These are phyloP conservation scores for Wallacemonas sp. DNA, from an alignment of 208 protist species.

Conservation along the genomic window DNA sequence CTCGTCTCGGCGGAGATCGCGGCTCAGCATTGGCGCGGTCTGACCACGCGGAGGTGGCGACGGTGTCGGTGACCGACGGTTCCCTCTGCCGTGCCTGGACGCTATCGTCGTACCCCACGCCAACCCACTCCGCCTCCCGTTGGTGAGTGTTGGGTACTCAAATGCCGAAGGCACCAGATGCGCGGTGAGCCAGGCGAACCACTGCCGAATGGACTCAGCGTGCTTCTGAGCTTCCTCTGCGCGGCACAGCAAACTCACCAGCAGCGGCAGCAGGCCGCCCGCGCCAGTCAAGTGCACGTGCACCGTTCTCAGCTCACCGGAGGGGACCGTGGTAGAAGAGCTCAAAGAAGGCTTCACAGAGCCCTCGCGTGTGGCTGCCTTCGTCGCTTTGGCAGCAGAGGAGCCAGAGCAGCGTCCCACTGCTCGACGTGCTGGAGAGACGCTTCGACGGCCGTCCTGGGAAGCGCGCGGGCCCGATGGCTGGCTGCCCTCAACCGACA, in stretches of 20 bases:
- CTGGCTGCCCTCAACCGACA: not conserved
- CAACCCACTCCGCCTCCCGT: slow-evolving; percentile 35
- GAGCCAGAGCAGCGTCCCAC: not conserved
- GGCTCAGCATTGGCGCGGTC: slow-evolving; percentile 45
- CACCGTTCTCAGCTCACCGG: slow-evolving; percentile 13
- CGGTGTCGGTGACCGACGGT: not conserved
- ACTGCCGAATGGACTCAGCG: slow-evolving; percentile 38
- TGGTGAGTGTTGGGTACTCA: slow-evolving; percentile 60
- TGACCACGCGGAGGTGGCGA: not conserved
- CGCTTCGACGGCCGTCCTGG: not conserved
- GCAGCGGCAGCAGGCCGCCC: slow-evolving; percentile 52
- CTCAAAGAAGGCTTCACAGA: not conserved
- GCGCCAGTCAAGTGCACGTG: slow-evolving; percentile 7
- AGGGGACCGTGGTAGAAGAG: slow-evolving; percentile 1
- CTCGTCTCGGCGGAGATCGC: slow-evolving; percentile 67
- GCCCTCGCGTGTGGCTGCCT: no score
- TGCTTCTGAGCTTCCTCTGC: slow-evolving; percentile 62
- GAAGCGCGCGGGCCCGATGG: no score
- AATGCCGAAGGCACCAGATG: slow-evolving; percentile 64
- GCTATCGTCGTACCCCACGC: slow-evolving; percentile 25
- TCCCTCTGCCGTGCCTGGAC: not conserved
- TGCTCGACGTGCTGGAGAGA: not conserved
- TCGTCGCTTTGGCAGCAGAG: no score
- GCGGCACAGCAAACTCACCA: slow-evolving; percentile 52
- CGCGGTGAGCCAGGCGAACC: slow-evolving; percentile 63